phyloP scores from a whole-genome alignment of 176 grass and related monocot species.

The maize (Zea mays) region DNA sequence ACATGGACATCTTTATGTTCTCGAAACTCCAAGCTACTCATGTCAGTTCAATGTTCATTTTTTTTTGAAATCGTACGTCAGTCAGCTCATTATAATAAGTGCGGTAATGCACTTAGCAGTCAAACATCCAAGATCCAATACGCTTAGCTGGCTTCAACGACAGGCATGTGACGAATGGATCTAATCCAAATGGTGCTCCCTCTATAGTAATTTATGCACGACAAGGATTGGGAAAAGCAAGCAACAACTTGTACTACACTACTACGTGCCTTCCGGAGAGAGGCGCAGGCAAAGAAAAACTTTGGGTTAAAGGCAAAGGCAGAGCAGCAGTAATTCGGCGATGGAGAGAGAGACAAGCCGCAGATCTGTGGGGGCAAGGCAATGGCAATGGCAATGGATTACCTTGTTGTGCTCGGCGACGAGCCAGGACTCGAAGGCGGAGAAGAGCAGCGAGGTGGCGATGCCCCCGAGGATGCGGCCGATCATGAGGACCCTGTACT shows the following conservation, averaged over 20 bases:
- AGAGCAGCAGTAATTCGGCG: slow-evolving; percentile 34
- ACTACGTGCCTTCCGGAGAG: neutral
- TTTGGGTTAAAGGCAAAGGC: slow-evolving; percentile 53
- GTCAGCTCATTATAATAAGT: slow-evolving; percentile 20
- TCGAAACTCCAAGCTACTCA: neutral
- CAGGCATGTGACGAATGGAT: slow-evolving; percentile 31
- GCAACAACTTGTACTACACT: neutral
- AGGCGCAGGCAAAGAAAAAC: neutral
- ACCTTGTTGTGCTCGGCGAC: slow-evolving; percentile 98
- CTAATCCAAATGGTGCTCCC: neutral
- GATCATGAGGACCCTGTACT: slow-evolving; percentile 85
- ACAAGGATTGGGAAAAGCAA: slow-evolving; percentile 16
- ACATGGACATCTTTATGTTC: neutral
- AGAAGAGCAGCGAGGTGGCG: slow-evolving; percentile 92
- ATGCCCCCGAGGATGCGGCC: slow-evolving; percentile 79
- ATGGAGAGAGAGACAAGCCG: neutral
- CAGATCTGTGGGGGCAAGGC: slow-evolving; percentile 47
- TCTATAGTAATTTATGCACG: slow-evolving; percentile 36
- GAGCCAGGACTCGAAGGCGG: slow-evolving; percentile 98
- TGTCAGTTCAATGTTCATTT: neutral
- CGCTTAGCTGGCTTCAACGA: slow-evolving; percentile 19
- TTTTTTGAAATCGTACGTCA: neutral
- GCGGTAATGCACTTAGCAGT: slow-evolving; percentile 4
- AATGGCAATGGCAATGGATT: neutral
- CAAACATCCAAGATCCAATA: slow-evolving; percentile 30